phyloP scores from a whole-genome alignment of 148 eudicot species.

The Limonium bicolor region DNA sequence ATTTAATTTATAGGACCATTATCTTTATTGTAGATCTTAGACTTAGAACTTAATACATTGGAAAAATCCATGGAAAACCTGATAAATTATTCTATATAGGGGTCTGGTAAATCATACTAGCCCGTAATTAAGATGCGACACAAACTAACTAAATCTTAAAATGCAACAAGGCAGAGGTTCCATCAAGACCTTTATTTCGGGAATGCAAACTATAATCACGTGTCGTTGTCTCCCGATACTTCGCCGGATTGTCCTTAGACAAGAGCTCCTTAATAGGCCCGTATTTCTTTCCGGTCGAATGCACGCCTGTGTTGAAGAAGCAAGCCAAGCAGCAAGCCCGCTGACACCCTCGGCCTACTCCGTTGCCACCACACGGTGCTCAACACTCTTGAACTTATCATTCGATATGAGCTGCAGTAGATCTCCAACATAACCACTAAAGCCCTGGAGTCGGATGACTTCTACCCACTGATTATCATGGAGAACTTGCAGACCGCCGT shows the following conservation, averaged over 20 bases:
- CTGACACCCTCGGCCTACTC: slow-evolving; percentile 35
- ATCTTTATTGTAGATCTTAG: no score
- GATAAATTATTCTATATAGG: no score
- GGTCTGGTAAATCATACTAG: no score
- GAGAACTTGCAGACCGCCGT: slow-evolving; percentile 21
- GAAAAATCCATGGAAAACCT: no score
- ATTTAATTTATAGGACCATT: no score
- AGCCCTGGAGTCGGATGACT: slow-evolving; percentile 16
- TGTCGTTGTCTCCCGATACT: slow-evolving; percentile 19
- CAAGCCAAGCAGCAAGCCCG: no score
- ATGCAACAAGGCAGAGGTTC: slow-evolving; percentile 12
- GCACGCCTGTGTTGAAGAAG: slow-evolving; percentile 25
- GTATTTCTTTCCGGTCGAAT: slow-evolving; percentile 12
- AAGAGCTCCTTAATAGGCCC: slow-evolving; percentile 50
- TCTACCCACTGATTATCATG: slow-evolving; percentile 12
- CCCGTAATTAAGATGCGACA: no score
- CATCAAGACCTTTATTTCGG: slow-evolving; percentile 26
- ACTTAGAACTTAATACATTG: no score
- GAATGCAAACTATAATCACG: slow-evolving; percentile 15
- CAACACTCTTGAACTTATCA: slow-evolving; percentile 41
- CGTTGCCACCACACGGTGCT: slow-evolving; percentile 36
- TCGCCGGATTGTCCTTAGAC: slow-evolving; percentile 36
- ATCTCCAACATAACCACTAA: slow-evolving; percentile 34
- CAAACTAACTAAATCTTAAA: slow-evolving; percentile 18
- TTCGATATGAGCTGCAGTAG: slow-evolving; percentile 48